These are phyloP conservation scores for Asterochloris erici DNA, from an alignment of 139 green algal genomes.

Conservation along the genomic window DNA sequence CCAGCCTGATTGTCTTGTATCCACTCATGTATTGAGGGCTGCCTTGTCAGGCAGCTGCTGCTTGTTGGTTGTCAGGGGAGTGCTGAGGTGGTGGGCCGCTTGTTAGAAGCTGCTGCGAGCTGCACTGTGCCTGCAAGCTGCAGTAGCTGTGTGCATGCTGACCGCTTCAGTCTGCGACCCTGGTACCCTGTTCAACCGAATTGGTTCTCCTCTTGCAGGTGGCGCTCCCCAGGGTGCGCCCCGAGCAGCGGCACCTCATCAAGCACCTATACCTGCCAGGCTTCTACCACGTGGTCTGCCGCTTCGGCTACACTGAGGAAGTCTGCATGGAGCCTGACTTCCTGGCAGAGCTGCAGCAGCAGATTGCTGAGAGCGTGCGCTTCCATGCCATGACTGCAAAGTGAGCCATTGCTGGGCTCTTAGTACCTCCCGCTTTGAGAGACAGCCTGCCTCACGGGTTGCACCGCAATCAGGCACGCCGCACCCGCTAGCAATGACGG, in stretches of 20 bases:
- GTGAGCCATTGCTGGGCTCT: background rate
- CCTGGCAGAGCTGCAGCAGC: background rate
- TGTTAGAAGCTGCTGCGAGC: background rate
- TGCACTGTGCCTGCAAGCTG: background rate
- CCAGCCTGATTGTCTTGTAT: too few species aligned
- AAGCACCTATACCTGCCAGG: background rate
- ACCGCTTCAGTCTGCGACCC: background rate
- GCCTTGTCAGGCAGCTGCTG: background rate
- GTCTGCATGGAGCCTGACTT: background rate
- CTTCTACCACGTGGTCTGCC: conserved; percentile 5
- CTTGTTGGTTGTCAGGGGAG: background rate
- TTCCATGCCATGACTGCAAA: conserved; percentile 5
- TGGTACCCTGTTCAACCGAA: background rate
- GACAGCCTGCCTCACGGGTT: too few species aligned
- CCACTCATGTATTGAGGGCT: too few species aligned
- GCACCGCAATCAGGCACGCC: too few species aligned
- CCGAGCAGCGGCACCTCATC: background rate
- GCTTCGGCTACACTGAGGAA: conserved; percentile 1
- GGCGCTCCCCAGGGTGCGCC: background rate
- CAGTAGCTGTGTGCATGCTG: background rate
- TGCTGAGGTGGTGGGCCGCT: background rate
- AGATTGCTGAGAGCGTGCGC: background rate
- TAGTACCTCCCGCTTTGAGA: background rate
- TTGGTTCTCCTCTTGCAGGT: background rate
- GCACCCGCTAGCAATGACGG: too few species aligned